A percentile compares a stretch with the other conserved stretches of the same genome.
Evolutionary conservation across 2,329 filamentous ascomycete genomes (phyloP).

Genomic region (Aureobasidium sp.): DNA sequence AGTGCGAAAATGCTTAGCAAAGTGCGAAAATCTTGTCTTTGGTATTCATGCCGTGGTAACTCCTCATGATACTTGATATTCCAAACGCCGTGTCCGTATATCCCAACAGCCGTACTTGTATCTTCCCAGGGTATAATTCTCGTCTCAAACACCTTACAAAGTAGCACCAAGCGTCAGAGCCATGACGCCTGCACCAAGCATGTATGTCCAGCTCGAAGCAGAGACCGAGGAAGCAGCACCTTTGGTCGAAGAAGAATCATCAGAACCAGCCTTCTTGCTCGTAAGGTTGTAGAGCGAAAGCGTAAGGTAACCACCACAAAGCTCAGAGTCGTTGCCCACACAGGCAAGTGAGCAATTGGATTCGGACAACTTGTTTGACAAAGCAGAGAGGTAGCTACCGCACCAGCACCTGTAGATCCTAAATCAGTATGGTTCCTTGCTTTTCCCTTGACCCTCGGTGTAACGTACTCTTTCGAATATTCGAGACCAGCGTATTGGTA

Average conservation of each 20-base stretch:
- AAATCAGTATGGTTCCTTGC: neutral
- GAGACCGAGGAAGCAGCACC: neutral
- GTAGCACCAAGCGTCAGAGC: neutral
- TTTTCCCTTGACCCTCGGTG: neutral
- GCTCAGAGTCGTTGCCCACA: conserved; percentile 44
- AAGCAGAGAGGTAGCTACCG: conserved; percentile 41
- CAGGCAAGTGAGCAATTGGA: conserved; percentile 47
- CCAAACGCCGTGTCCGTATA: neutral
- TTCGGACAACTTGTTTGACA: conserved; percentile 44
- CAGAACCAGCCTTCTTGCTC: neutral
- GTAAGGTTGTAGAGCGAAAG: conserved; percentile 28
- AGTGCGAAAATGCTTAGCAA: neutral
- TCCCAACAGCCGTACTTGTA: neutral
- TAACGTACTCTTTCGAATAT: conserved; percentile 43
- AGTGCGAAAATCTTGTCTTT: too few relatives aligned
- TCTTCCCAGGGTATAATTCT: neutral
- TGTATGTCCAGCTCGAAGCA: neutral
- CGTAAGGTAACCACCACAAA: conserved; percentile 48
- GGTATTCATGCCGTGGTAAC: neutral
- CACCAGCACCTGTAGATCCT: conserved; percentile 46
- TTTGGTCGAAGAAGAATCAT: neutral
- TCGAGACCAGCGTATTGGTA: conserved; percentile 49
- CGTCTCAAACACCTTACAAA: neutral
- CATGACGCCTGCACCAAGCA: conserved; percentile 1
- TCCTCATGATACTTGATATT: neutral